Evolutionary conservation across 2,329 filamentous ascomycete genomes (phyloP), one percentile per base, ranked within the genome.

Genomic region (Stemphylium beticola): DNA sequence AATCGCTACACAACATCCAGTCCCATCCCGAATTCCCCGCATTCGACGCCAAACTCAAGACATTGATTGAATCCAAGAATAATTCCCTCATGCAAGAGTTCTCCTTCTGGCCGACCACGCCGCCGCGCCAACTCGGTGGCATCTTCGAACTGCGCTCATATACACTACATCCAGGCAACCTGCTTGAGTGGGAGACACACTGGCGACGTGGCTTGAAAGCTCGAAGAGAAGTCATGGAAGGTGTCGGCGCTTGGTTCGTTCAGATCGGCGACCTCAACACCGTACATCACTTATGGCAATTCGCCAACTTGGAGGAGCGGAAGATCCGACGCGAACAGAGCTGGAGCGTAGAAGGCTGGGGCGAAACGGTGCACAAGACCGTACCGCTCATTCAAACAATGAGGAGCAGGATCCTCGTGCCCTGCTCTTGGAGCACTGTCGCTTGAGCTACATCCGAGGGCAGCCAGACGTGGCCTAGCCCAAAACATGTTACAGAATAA

Each of bases 51-150:
- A 90, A 93, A 78, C 87, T 99, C 47, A 93, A 92, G 77, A 83
- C 81, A n/a, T 81, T 98, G 58, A 93, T 99, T 72, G 87, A 83
- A 55, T 86, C 86, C 60, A 98, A 96, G 81, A 87, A 88, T 65
- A 90, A 89, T 4, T 97, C 93, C 0, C 84, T 99, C 46, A 99
- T 99, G 95, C 95, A 99, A 76, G 95, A 99, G 77, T 99, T 99
- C 79, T 96, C 93, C 32, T 99, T 99, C 84, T 99, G 95, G 95
- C 95, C 95, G 1, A 99, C 95, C 3, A 93, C 92, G 0, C 85
- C 93, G 4, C 95, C 95, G 0, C 91, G 95, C 56, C 83, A 91
- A 69, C 85, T 99, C 0, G 95, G 95, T 50, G 95, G 95, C 40
- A 78, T 99, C 37, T 99, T 99, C 73, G 95, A 99, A 80, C 84